Evolutionary conservation across 2,329 filamentous ascomycete species (phyloP).

Genomic region (Sporothrix schenckii): DNA sequence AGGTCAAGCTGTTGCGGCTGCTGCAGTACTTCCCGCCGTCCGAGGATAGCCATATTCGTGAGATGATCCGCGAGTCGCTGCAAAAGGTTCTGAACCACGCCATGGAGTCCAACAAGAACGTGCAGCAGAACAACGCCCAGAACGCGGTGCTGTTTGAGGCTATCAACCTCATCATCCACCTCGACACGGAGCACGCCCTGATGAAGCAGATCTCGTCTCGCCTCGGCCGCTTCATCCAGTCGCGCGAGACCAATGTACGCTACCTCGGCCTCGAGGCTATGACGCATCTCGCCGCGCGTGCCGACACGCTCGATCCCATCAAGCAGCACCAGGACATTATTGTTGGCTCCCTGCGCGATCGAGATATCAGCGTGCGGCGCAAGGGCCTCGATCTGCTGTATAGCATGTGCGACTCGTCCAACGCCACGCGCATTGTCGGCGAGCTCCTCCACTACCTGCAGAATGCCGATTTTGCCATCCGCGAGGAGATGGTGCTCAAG

Average conservation of each 20-base stretch:
- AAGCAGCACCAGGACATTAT: constrained; percentile 98
- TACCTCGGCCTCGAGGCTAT: constrained; percentile 96
- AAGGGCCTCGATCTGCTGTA: constrained; percentile 96
- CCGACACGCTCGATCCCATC: constrained; percentile 93
- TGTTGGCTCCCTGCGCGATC: constrained; percentile 87
- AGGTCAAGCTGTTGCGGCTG: constrained; percentile 88
- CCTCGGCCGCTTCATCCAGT: constrained; percentile 93
- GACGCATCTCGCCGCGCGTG: constrained; percentile 92
- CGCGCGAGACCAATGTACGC: constrained; percentile 93
- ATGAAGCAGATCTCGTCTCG: constrained; percentile 95
- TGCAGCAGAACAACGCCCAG: constrained; percentile 98
- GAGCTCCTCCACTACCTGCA: constrained; percentile 94
- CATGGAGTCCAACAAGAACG: constrained; percentile 94
- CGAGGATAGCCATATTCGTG: constrained; percentile 88
- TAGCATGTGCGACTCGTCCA: constrained; percentile 98
- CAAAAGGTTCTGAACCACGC: constrained; percentile 89
- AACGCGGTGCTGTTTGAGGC: constrained; percentile 98
- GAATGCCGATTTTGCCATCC: constrained; percentile 94
- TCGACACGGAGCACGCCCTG: constrained; percentile 89
- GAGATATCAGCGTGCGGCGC: constrained; percentile 94
- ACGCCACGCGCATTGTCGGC: constrained; percentile 88
- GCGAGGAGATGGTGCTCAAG: constrained; percentile 99
- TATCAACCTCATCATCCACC: constrained; percentile 96
- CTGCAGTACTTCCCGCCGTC: constrained; percentile 96
- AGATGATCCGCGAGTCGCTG: constrained; percentile 87